phyloP scores from a whole-genome alignment of 257 asterid species.

The Misopates orontium region DNA sequence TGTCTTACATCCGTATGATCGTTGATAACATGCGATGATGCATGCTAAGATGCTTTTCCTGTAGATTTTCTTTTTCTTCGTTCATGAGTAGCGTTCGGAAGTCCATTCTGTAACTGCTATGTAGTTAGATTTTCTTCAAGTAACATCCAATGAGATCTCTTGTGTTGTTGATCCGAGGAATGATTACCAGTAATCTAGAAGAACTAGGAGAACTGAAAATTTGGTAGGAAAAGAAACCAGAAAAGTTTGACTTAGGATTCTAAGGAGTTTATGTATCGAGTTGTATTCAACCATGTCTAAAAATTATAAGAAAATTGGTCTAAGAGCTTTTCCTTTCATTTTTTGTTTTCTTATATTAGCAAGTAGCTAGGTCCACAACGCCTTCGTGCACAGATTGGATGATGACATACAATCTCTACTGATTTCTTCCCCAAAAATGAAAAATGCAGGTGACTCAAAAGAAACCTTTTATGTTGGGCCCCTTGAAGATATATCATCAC shows the following conservation, averaged over 20 bases:
- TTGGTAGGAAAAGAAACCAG: background rate
- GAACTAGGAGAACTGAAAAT: background rate
- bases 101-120: background rate
- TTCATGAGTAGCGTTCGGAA: background rate
- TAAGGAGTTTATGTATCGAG: background rate
- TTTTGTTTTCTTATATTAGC: no score
- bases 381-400: no score
- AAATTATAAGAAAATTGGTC: no score
- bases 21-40: no score
- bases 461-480: constrained; percentile 61
- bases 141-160: background rate
- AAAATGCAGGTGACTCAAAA: constrained; percentile 53
- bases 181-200: background rate
- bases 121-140: background rate
- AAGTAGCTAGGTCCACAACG: no score
- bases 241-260: background rate
- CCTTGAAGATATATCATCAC: constrained; percentile 28
- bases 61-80: background rate
- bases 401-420: no score
- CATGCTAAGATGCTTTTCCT: no score
- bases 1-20: background rate
- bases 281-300: no score
- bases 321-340: no score
- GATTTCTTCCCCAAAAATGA: background rate
- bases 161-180: background rate